Evolutionary conservation across 495 filamentous ascomycete genomes (phyloP).

Genomic region (Penicillium mononematosum): DNA sequence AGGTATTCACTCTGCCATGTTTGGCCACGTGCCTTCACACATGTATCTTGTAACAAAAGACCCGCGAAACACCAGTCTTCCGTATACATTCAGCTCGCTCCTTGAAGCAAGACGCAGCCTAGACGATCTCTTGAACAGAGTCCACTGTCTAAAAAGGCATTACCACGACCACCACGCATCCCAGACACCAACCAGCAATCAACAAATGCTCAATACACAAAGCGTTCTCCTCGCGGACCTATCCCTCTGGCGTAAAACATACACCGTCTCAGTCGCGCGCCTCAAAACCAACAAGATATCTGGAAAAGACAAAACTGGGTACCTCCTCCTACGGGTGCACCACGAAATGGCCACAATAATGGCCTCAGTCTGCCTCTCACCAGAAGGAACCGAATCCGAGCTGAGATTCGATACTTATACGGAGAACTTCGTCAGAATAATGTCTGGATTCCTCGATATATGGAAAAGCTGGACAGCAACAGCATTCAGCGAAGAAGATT

Average conservation of each 20-base stretch:
- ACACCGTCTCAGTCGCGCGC: constrained; percentile 6
- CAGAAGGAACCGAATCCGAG: constrained; percentile 27
- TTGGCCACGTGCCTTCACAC: constrained; percentile 22
- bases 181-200: neutral
- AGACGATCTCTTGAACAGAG: constrained; percentile 21
- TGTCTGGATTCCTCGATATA: constrained; percentile 32
- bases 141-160: constrained; percentile 19
- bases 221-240: constrained; percentile 13
- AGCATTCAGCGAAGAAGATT: neutral
- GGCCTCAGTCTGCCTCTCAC: constrained; percentile 36
- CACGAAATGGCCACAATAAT: constrained; percentile 51
- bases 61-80: constrained; percentile 13
- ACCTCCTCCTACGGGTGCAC: constrained; percentile 40
- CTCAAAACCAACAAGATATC: constrained; percentile 3
- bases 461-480: constrained; percentile 22
- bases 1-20: constrained; percentile 21
- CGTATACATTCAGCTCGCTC: constrained; percentile 14
- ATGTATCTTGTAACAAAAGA: constrained; percentile 18
- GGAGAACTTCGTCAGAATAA: constrained; percentile 35
- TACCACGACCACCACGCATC: neutral
- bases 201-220: constrained; percentile 11
- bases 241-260: constrained; percentile 19
- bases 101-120: constrained; percentile 17
- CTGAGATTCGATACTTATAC: constrained; percentile 43
- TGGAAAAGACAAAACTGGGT: constrained; percentile 20